phyloP scores from a whole-genome alignment of 2,329 filamentous ascomycete genomes.

The Colletotrichum acutatum region DNA sequence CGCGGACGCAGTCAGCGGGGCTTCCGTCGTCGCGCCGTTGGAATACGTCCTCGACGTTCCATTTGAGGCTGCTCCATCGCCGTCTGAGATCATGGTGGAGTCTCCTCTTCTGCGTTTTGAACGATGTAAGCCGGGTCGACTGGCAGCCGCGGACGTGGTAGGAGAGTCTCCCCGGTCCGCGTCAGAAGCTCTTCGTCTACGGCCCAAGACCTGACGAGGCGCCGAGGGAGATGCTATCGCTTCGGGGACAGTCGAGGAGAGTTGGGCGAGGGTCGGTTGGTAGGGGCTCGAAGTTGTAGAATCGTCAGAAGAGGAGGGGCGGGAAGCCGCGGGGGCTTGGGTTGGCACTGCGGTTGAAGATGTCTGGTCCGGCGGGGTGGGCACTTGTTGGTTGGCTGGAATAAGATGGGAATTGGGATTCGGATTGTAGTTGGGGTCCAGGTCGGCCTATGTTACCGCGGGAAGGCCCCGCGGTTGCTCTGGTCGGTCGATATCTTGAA shows the following conservation, averaged over 20 bases:
- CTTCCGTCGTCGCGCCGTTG: constrained; percentile 66
- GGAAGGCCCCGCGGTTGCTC: constrained; percentile 48
- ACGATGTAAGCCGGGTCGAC: constrained; percentile 39
- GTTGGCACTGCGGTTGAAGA: constrained; percentile 59
- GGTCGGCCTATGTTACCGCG: constrained; percentile 52
- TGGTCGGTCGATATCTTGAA: constrained; percentile 29
- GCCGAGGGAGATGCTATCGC: constrained; percentile 53
- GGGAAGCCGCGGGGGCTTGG: constrained; percentile 47
- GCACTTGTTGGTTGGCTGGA: constrained; percentile 71
- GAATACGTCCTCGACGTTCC: constrained; percentile 63
- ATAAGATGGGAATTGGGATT: constrained; percentile 46
- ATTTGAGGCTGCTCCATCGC: constrained; percentile 61
- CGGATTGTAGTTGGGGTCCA: constrained; percentile 49
- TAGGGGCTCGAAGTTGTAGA: constrained; percentile 36
- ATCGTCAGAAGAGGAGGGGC: constrained; percentile 35
- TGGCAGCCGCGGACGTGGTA: constrained; percentile 39
- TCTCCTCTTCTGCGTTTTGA: constrained; percentile 68
- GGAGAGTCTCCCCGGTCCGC: constrained; percentile 47
- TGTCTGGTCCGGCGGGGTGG: constrained; percentile 64
- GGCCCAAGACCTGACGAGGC: constrained; percentile 59
- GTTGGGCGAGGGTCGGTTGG: constrained; percentile 32
- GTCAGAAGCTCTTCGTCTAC: constrained; percentile 62
- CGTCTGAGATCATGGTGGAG: constrained; percentile 72
- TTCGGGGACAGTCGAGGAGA: constrained; percentile 46
- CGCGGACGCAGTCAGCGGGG: constrained; percentile 40